These are phyloP conservation scores for Saccharomyces hybrid DNA, from an alignment of 1,139 yeast genomes.

Conservation along the genomic window DNA sequence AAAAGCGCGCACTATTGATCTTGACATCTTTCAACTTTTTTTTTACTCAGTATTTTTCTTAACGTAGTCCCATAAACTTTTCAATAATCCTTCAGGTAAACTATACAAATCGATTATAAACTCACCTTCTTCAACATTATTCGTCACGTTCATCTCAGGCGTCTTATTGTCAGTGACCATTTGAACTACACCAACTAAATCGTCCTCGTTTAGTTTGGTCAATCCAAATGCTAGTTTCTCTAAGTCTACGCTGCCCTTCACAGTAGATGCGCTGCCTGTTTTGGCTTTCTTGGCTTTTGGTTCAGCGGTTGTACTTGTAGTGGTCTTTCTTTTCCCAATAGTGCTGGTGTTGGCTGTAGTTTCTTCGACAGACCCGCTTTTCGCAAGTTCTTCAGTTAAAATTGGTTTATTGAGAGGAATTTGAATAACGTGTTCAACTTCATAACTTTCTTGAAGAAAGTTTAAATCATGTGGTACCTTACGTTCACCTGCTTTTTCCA, in stretches of 20 bases:
- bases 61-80: conserved; percentile 92
- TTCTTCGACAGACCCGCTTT: conserved; percentile 61
- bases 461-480: conserved; percentile 84
- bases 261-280: conserved; percentile 33
- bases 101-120: conserved; percentile 94
- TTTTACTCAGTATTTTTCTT: conserved; percentile 44
- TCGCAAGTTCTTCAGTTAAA: conserved; percentile 63
- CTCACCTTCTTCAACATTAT: conserved; percentile 95
- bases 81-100: conserved; percentile 82
- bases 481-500: conserved; percentile 84
- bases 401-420: conserved; percentile 74
- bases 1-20: background rate
- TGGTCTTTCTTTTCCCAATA: conserved; percentile 34
- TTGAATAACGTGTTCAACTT: conserved; percentile 65
- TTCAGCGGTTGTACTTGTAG: conserved; percentile 28
- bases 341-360: conserved; percentile 15
- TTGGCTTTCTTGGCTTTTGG: conserved; percentile 64
- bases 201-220: conserved; percentile 85
- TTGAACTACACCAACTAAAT: conserved; percentile 87
- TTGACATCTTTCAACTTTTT: background rate
- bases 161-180: conserved; percentile 97
- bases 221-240: conserved; percentile 88
- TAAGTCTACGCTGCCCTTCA: conserved; percentile 71
- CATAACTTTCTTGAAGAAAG: conserved; percentile 69
- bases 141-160: conserved; percentile 90